A percentile compares a stretch with the other conserved stretches of the same genome.
phyloP scores from a whole-genome alignment of 345 rosid species.

The Bretschneidera sinensis region DNA sequence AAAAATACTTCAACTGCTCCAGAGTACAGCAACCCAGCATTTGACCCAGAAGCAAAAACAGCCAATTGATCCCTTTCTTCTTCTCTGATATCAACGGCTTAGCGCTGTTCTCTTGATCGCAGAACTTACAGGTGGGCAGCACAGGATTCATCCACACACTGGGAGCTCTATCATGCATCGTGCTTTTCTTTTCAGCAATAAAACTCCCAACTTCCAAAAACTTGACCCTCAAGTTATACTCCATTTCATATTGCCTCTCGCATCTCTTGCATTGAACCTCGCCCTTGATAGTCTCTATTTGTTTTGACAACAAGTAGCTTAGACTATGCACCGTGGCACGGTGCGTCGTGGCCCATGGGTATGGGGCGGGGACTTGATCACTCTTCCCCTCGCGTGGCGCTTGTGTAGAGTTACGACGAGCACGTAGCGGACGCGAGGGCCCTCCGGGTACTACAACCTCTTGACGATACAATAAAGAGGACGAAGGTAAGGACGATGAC shows the following conservation, averaged over 20 bases:
- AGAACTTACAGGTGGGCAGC: constrained; percentile 37
- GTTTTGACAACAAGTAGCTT: constrained; percentile 29
- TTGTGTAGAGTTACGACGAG: constrained; percentile 25
- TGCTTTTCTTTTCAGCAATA: constrained; percentile 19
- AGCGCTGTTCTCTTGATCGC: constrained; percentile 47
- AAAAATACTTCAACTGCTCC: constrained; percentile 76
- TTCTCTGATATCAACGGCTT: constrained; percentile 51
- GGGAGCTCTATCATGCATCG: constrained; percentile 73
- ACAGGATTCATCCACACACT: constrained; percentile 48
- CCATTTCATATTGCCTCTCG: constrained; percentile 37
- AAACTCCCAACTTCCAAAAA: constrained; percentile 38
- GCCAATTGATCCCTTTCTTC: constrained; percentile 69
- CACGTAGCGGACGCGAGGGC: constrained; percentile 7
- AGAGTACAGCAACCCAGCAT: constrained; percentile 64
- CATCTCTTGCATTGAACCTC: constrained; percentile 68
- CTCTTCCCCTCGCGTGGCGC: constrained; percentile 23
- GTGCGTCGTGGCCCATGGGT: constrained; percentile 58
- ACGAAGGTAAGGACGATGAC: neutral
- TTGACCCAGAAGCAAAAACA: constrained; percentile 77
- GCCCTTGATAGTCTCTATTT: constrained; percentile 36
- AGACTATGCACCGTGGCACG: constrained; percentile 49
- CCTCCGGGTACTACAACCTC: neutral
- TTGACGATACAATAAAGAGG: neutral
- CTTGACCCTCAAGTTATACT: constrained; percentile 46
- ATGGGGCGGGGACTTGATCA: constrained; percentile 40